Base-by-base conservation (phyloP, 345 rosid genomes). In the Syzygium oleosum region DNA sequence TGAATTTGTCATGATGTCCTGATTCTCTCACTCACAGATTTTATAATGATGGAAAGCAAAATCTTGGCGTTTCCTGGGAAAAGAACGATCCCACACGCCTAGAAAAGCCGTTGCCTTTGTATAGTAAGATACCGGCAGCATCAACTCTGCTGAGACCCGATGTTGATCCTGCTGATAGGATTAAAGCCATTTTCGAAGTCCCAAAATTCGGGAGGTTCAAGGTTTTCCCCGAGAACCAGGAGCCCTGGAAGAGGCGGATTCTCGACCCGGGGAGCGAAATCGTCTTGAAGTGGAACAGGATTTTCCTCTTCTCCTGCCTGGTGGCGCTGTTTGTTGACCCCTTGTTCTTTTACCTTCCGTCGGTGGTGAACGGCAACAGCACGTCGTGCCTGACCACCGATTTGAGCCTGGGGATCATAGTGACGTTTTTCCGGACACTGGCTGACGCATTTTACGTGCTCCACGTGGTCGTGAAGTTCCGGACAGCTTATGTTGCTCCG, bases 301-400 rank as follows among this genome's bases (percentile, higher is more conserved):
- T 94, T 84, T 97, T 97, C 90, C 97, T 94, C 87, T 93, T 94
- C 78, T 95, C 95, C 90, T 95, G 96, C 90, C 88, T 97, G 12
- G 91, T 95, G 10, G 96, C 98, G n/a, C 94, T 95, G 15, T 96
- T 95, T 86, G 94, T 95, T 6, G 98, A 97, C 90, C 99, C 98
- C 54, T 91, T 96, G 93, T 95, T 96, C 89, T 95, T 95, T 85
- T 95, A 94, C 90, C 92, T 96, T 12, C 98, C 99, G 34, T 94
- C 95, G 19, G 94, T 95, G 2, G 88, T 86, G 51, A 90, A 16
- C 51, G 8, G 58, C 5, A 14, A 78, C 49, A 38, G 88, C n/a
- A 88, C 96, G 23, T 90, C 94, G 1, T 95, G 97, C 89, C 91
- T 93, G 95, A 91, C 89, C 23, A 90, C 93, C 49, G 96, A 94